Evolutionary conservation across 169 alveolate species (phyloP), one percentile per base, ranked within the genome.

Genomic region (Eimeria acervulina): DNA sequence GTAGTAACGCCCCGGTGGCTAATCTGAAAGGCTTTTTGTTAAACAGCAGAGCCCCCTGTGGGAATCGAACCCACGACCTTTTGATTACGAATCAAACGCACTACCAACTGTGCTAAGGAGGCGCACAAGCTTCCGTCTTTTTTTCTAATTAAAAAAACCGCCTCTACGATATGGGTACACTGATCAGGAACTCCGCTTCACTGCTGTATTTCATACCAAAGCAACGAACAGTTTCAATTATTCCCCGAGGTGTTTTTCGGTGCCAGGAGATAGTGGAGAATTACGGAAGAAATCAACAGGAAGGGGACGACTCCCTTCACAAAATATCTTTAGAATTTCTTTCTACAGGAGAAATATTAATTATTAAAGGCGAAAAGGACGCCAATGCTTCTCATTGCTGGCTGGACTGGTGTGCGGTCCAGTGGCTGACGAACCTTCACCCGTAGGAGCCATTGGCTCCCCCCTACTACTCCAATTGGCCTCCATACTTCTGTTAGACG

Each of bases 61-160:
- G 95, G 95, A 90, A 72, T 90, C 95, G 95, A 90, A 90, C 95
- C 95, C 95, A 90, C 95, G 95, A 92, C 95, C 95, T 92, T 92
- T 92, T 92, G 95, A 92, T 92, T 92, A 92, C 95, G 95, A 92
- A 92, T 92, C 95, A 92, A 92, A 92, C 88, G 95, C 95, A 92
- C 95, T 92, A 92, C 95, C 95, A 38, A 92, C 95, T 92, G 76
- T 92, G 95, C 95, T 92, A 92, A 92, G 95, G 95, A 31, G 95
- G 95, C 95, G 80, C 66, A 51, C 90, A 59, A 59, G 52, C 78
- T 51, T 84, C 70, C n/a, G n/a, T n/a, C n/a, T n/a, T n/a, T n/a
- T n/a, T n/a, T n/a, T n/a, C n/a, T n/a, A n/a, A n/a, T n/a, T n/a
- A n/a, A n/a, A n/a, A n/a, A n/a, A n/a, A n/a, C n/a, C n/a, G n/a